Percentiles rank a stretch among this genome's conserved stretches.
Evolutionary conservation across 352 stramenopile species (phyloP).

Genomic region (Phytophthora boehmeriae): DNA sequence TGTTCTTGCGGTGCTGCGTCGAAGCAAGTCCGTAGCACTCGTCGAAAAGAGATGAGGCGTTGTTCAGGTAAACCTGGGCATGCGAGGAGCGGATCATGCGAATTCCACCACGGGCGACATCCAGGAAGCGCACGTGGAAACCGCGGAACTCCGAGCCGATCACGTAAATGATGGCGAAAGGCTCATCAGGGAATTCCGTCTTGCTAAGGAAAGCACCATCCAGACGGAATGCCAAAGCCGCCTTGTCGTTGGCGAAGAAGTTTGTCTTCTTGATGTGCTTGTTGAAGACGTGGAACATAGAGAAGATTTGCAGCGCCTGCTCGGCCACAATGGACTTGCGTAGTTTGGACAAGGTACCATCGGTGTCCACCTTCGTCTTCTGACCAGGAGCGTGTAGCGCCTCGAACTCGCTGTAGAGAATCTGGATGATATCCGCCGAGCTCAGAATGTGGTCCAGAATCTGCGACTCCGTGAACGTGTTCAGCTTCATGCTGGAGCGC

Average conservation of each 20-base stretch:
- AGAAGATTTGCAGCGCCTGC: slow-evolving; percentile 80
- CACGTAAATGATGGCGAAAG: slow-evolving; percentile 95
- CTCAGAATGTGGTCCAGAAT: slow-evolving; percentile 88
- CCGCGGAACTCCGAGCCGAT: slow-evolving; percentile 96
- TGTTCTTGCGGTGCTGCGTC: slow-evolving; percentile 99
- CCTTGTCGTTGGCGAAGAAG: slow-evolving; percentile 86
- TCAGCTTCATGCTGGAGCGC: slow-evolving; percentile 85
- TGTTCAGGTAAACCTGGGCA: slow-evolving; percentile 91
- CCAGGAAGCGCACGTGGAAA: slow-evolving; percentile 98
- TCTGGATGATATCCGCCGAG: slow-evolving; percentile 70
- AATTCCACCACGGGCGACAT: slow-evolving; percentile 96
- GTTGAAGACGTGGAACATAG: slow-evolving; percentile 88
- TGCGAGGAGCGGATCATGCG: slow-evolving; percentile 90
- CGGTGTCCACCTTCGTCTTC: slow-evolving; percentile 46
- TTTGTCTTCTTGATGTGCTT: slow-evolving; percentile 83
- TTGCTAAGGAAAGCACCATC: slow-evolving; percentile 77
- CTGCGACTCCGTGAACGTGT: slow-evolving; percentile 88
- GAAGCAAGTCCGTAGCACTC: slow-evolving; percentile 97
- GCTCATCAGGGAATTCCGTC: slow-evolving; percentile 84
- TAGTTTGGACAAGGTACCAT: slow-evolving; percentile 65
- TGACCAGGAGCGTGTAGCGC: slow-evolving; percentile 59
- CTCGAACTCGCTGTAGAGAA: slow-evolving; percentile 83
- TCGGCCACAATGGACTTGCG: slow-evolving; percentile 80
- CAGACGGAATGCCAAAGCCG: slow-evolving; percentile 73
- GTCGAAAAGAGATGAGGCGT: slow-evolving; percentile 93